Percentiles rank a stretch among this genome's conserved stretches.
Evolutionary conservation across 331 rosid genomes (phyloP).

Genomic region (Malus hybrid): DNA sequence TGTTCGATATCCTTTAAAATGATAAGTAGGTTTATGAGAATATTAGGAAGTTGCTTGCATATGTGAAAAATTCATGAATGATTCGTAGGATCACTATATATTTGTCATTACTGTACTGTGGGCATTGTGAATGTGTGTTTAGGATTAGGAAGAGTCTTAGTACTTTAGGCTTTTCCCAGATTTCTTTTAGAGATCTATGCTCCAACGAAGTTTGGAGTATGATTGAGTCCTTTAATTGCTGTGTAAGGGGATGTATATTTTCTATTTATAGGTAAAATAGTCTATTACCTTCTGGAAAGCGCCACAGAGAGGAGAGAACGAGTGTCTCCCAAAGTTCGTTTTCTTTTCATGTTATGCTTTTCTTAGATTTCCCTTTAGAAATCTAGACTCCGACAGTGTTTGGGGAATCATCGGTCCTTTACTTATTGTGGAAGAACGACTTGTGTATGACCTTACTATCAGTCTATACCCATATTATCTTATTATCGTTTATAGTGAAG

Average conservation of each 20-base stretch:
- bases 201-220: not conserved
- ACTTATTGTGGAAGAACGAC: not conserved
- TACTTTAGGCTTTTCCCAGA: not conserved
- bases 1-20: not conserved
- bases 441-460: not conserved
- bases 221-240: not conserved
- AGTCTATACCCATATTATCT: not conserved
- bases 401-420: not conserved
- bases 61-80: not conserved
- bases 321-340: not conserved
- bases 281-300: not conserved
- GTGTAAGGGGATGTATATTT: no score
- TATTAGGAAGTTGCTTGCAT: not conserved
- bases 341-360: not conserved
- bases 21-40: not conserved
- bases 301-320: not conserved
- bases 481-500: not conserved
- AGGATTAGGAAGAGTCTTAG: not conserved
- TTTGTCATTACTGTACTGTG: not conserved
- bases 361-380: not conserved
- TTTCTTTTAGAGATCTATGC: not conserved
- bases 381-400: not conserved
- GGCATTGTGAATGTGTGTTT: not conserved
- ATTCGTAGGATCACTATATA: not conserved
- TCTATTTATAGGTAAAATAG: not conserved